Evolutionary conservation across 2,329 filamentous ascomycete genomes (phyloP), one percentile per base, ranked within the genome.

Genomic region (Monilinia polystroma): DNA sequence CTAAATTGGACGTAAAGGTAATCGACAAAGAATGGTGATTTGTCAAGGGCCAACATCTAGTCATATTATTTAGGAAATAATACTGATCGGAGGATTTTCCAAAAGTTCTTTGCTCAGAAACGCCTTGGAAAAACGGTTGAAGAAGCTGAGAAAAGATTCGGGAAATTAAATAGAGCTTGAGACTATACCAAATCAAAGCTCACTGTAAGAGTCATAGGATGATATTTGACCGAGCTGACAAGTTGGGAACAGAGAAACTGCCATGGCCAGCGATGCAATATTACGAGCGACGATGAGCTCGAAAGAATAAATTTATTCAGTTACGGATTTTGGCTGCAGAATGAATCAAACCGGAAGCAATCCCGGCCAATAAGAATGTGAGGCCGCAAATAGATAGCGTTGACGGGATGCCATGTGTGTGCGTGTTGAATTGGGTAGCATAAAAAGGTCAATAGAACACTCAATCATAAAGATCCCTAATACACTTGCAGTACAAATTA

Each of bases 261-360:
- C 63, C 14, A 65, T 65, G 54, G 63, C 63, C 6, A 55, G 45
- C 51, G 54, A 26, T 20, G 54, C 43, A 23, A 41, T 52, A 41
- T 32, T 65, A 10, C 53, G 54, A 29, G 63, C 29, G n/a, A 58
- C 6, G 54, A 58, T 8, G 63, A 26, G 41, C 45, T 59, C 10
- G 45, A 57, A 5, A 57, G 63, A 41, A 49, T 59, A 11, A 51
- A 20, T 41, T 35, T 57, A 11, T 65, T 26, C 23, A 65, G 54
- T 18, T 65, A 65, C 54, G 54, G 63, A 23, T 65, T 65, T 14
- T 41, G 32, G 16, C 38, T 59, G 18, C 29, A 65, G 16, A 43
- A 59, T 26, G 43, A 20, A 41, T 49, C 29, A 32, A 58, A 65
- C 14, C 62, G 20, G 14, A 35, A 45, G 51, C 23, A 23, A 45